These are phyloP conservation scores for Lasiodiplodia sp. DNA, from an alignment of 2,329 filamentous ascomycete species.

Conservation along the genomic window DNA sequence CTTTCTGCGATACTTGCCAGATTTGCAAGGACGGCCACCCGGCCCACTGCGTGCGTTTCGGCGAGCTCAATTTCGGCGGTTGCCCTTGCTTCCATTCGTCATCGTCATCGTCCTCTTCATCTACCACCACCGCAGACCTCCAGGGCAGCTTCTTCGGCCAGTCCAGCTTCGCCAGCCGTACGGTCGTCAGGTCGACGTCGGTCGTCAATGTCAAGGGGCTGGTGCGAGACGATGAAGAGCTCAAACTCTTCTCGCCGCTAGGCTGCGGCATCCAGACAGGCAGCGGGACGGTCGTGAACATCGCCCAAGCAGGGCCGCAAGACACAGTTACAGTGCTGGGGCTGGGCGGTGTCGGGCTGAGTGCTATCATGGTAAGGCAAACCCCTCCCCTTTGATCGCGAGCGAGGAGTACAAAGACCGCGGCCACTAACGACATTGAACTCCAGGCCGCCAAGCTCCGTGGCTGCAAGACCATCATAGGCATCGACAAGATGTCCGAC, in stretches of 20 bases:
- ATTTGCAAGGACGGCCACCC: slow-evolving; percentile 55
- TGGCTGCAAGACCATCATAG: slow-evolving; percentile 46
- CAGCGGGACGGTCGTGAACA: slow-evolving; percentile 43
- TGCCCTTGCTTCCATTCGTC: slow-evolving; percentile 38
- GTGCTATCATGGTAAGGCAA: slow-evolving; percentile 49
- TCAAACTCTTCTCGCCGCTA: slow-evolving; percentile 54
- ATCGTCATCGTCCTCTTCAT: not conserved
- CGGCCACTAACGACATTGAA: not conserved
- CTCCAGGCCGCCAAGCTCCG: slow-evolving; percentile 53
- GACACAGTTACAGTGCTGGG: slow-evolving; percentile 54
- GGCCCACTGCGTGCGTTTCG: slow-evolving; percentile 59
- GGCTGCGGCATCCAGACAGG: slow-evolving; percentile 58
- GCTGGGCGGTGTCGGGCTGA: slow-evolving; percentile 56
- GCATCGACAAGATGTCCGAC: slow-evolving; percentile 43
- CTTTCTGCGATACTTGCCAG: slow-evolving; percentile 57
- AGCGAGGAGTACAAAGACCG: too few relatives aligned
- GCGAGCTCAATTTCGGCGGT: slow-evolving; percentile 53
- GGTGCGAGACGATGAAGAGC: slow-evolving; percentile 44
- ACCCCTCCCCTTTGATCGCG: too few relatives aligned
- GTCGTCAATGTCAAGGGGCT: slow-evolving; percentile 52
- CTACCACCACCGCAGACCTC: slow-evolving; percentile 34
- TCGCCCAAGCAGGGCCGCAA: slow-evolving; percentile 44
- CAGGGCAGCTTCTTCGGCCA: slow-evolving; percentile 58
- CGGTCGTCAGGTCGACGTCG: slow-evolving; percentile 49
- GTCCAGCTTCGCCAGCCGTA: slow-evolving; percentile 52